phyloP scores from a whole-genome alignment of 257 asterid genomes.

The Solanum chaucha region DNA sequence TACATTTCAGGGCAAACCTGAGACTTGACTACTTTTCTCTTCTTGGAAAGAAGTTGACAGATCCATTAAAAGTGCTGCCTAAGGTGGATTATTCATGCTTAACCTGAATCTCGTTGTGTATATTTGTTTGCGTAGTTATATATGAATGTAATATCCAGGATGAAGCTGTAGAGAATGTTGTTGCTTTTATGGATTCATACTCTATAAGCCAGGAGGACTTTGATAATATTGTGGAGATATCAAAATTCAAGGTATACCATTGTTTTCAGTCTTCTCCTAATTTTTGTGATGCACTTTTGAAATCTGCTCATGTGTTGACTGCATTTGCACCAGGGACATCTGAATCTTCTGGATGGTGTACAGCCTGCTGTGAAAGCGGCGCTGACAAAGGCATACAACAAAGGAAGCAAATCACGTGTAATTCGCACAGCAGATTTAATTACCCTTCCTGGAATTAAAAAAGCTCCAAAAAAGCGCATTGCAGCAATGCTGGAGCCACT shows the following conservation, averaged over 20 bases:
- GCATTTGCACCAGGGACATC: constrained; percentile 52
- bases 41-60: constrained; percentile 62
- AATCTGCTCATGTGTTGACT: neutral
- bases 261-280: neutral
- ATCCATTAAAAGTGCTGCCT: constrained; percentile 53
- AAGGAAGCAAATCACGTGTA: constrained; percentile 82
- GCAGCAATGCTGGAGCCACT: constrained; percentile 92
- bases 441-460: constrained; percentile 76
- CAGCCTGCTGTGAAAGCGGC: constrained; percentile 88
- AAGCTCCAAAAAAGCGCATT: constrained; percentile 83
- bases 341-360: constrained; percentile 76
- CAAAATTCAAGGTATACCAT: constrained; percentile 63
- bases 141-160: constrained; percentile 41
- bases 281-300: neutral
- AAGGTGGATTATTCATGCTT: constrained; percentile 41
- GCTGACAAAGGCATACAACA: constrained; percentile 81
- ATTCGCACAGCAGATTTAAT: constrained; percentile 76
- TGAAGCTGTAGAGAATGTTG: constrained; percentile 81
- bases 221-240: constrained; percentile 70
- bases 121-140: neutral
- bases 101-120: neutral
- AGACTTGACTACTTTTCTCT: constrained; percentile 76
- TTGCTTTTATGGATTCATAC: constrained; percentile 84
- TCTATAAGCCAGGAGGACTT: constrained; percentile 86
- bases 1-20: constrained; percentile 47